These are phyloP conservation scores for Phytophthora syringae DNA, from an alignment of 352 stramenopile genomes.

Conservation along the genomic window DNA sequence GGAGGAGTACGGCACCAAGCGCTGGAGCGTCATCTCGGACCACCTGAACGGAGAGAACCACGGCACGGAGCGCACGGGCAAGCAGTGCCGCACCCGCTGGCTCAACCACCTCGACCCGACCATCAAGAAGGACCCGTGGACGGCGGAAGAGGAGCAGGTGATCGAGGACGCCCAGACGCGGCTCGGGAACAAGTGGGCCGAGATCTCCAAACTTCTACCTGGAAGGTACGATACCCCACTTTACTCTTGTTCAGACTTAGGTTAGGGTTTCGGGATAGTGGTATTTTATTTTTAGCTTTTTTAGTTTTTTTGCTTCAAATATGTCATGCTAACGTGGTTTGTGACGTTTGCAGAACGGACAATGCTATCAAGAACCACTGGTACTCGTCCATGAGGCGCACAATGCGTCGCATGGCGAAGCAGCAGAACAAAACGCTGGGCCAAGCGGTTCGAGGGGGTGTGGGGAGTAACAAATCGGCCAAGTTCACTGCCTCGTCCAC, in stretches of 20 bases:
- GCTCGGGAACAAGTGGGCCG: slow-evolving; percentile 97
- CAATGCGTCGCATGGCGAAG: slow-evolving; percentile 90
- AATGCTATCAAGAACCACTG: slow-evolving; percentile 93
- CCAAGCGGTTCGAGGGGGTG: slow-evolving; percentile 19
- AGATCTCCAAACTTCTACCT: slow-evolving; percentile 97
- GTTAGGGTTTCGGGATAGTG: too few relatives aligned
- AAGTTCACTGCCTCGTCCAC: slow-evolving; percentile 43
- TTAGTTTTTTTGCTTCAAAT: too few relatives aligned
- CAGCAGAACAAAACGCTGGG: slow-evolving; percentile 81
- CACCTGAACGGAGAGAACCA: slow-evolving; percentile 87
- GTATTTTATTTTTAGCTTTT: too few relatives aligned
- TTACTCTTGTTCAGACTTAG: too few relatives aligned
- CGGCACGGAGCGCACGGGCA: slow-evolving; percentile 84
- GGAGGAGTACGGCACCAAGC: slow-evolving; percentile 88
- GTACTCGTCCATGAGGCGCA: slow-evolving; percentile 92
- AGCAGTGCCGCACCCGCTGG: slow-evolving; percentile 86
- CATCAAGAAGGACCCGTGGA: slow-evolving; percentile 91
- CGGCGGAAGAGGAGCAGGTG: slow-evolving; percentile 89
- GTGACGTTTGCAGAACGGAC: slow-evolving; percentile 59
- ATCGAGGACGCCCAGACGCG: slow-evolving; percentile 90
- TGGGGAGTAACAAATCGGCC: slow-evolving; percentile 23
- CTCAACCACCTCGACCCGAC: slow-evolving; percentile 87
- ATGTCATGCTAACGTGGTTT: slow-evolving; percentile 1
- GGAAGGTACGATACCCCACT: slow-evolving; percentile 75
- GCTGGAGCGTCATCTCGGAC: slow-evolving; percentile 89